Evolutionary conservation across 176 grass and related monocot genomes (phyloP), one percentile per base, ranked within the genome.

Genomic region (Chloris gayana): DNA sequence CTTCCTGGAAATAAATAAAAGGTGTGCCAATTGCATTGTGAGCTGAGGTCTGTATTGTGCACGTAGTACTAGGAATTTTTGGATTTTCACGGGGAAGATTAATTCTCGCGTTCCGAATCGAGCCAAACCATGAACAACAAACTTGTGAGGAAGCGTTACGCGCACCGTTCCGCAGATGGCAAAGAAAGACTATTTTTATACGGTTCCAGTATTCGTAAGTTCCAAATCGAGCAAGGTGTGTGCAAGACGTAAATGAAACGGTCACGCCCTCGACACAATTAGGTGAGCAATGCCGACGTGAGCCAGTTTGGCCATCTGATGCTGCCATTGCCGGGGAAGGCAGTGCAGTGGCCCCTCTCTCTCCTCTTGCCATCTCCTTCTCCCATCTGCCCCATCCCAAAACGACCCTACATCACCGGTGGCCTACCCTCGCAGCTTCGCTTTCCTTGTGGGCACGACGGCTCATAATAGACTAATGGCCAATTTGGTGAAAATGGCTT

Each of bases 391-490:
- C 51, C 49, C 66, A 58, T 11, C 71, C 47, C 46, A 14, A 73
- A 64, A 73, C 21, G 39, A 63, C 27, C 53, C 56, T 14, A 49
- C 50, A 10, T n/a, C 30, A 6, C 24, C 30, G 44, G 64, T 72
- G 83, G 73, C 13, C 57, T 60, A 11, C 11, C 41, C 57, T 47
- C 58, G 17, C 64, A 21, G 42, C 42, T 82, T 81, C 58, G 72
- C 85, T 87, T 77, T 87, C 79, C 9, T 56, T 71, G 85, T 82
- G 85, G 85, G 85, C 64, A 33, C 78, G 18, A 77, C 24, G 41
- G 8, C 32, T 53, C 64, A 11, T 87, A 38, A 53, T 56, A 12
- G 41, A 19, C 29, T 61, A n/a, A 21, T 37, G 8, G 39, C 15
- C 49, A 21, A 21, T 53, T 53, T 3, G 18, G 22, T 24, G 37